Percentiles rank a stretch among this genome's conserved stretches.
Conservation (phyloP, 2,329 filamentous ascomycete genomes). For the Blastomyces parvus region DNA sequence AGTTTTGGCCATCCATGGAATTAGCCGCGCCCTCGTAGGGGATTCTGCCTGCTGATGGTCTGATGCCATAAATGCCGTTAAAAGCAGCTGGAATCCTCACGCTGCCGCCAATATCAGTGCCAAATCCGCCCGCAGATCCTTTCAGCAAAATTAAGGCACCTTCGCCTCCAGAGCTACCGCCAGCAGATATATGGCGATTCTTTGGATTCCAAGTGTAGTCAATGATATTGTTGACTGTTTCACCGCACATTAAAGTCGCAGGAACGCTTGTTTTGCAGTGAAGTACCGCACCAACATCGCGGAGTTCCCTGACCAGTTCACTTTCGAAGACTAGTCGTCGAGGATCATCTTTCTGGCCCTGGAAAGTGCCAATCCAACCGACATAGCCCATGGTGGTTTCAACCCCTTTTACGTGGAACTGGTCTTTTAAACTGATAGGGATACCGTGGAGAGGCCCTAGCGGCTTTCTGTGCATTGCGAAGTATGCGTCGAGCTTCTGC, state of each 20-base stretch:
- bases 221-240: slow-evolving; percentile 54
- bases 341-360: slow-evolving; percentile 46
- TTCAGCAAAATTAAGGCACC: slow-evolving; percentile 46
- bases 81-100: slow-evolving; percentile 53
- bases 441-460: slow-evolving; percentile 55
- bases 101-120: slow-evolving; percentile 48
- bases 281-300: slow-evolving; percentile 44
- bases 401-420: slow-evolving; percentile 41
- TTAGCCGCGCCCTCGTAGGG: slow-evolving; percentile 53
- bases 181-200: slow-evolving; percentile 45
- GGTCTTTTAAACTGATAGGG: slow-evolving; percentile 47
- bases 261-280: slow-evolving; percentile 50
- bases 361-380: slow-evolving; percentile 54
- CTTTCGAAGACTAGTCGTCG: slow-evolving; percentile 45
- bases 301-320: slow-evolving; percentile 48
- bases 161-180: slow-evolving; percentile 52
- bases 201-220: slow-evolving; percentile 49
- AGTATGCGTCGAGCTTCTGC: slow-evolving; percentile 41
- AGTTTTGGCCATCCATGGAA: slow-evolving; percentile 55
- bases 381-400: slow-evolving; percentile 55
- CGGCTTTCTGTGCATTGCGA: slow-evolving; percentile 34
- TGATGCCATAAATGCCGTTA: slow-evolving; percentile 48
- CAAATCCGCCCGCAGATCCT: slow-evolving; percentile 48
- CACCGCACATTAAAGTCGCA: slow-evolving; percentile 48
- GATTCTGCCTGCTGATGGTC: slow-evolving; percentile 46